These are phyloP conservation scores for Fistulinella cinereoalba DNA, from an alignment of 1,284 basidiomycete genomes.

Conservation along the genomic window DNA sequence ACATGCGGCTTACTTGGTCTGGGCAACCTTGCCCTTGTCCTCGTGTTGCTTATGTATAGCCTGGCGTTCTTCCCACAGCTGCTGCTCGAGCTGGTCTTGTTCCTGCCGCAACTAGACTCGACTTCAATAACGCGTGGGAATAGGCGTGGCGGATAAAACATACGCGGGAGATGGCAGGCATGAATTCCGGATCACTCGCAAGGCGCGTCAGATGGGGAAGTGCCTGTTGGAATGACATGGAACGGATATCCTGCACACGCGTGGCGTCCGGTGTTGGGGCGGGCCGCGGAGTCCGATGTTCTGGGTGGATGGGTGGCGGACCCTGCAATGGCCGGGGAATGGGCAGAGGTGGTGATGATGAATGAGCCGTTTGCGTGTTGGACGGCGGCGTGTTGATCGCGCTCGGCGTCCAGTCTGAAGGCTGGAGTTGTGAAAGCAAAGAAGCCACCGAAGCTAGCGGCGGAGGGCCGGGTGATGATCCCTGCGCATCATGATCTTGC, in stretches of 20 bases:
- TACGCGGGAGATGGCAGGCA: conserved; percentile 49
- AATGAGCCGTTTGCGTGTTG: conserved; percentile 6
- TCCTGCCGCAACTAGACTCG: conserved; percentile 51
- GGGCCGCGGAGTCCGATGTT: conserved; percentile 13
- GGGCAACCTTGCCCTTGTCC: conserved; percentile 62
- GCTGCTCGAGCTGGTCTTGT: conserved; percentile 62
- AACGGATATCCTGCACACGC: conserved; percentile 40
- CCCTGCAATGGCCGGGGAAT: conserved; percentile 15
- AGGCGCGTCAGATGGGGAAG: conserved; percentile 55
- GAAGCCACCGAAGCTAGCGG: conserved; percentile 50
- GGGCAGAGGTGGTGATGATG: conserved; percentile 5
- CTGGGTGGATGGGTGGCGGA: conserved; percentile 3
- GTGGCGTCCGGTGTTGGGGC: conserved; percentile 9
- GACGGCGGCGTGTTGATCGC: conserved; percentile 13
- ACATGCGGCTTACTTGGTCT: conserved; percentile 52
- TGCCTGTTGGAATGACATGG: conserved; percentile 61
- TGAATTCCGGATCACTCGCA: conserved; percentile 48
- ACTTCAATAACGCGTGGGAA: conserved; percentile 6
- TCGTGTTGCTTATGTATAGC: conserved; percentile 61
- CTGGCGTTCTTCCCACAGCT: conserved; percentile 61
- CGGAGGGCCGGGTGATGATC: conserved; percentile 6
- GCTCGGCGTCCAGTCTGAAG: conserved; percentile 21
- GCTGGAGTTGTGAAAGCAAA: conserved; percentile 63
- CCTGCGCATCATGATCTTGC: too few species aligned
- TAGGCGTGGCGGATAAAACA: conserved; percentile 12